Base-by-base conservation (phyloP, 1,284 basidiomycete genomes). In the Heliocybe sulcata region DNA sequence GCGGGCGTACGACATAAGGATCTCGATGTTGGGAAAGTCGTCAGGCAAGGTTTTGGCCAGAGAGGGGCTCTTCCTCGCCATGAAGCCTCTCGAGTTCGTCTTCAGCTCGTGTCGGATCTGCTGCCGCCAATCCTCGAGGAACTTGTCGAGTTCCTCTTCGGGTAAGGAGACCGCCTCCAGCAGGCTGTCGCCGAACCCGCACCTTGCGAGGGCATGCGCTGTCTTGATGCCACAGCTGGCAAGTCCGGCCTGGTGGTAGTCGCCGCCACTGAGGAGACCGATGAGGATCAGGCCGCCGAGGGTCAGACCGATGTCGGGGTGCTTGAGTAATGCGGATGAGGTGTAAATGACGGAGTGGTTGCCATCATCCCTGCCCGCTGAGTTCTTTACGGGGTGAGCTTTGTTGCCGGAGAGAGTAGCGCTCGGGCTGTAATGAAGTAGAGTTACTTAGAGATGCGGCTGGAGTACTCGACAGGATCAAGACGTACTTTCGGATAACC, bases 191-290 rank as follows among this genome's bases (percentile, higher is more conserved):
- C 87, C 87, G 55, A 90, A 84, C 1, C 88, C 87, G 57, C 82
- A 83, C 56, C 77, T 77, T 0, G 87, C 86, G 2, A 91, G 77
- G n/a, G 77, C 86, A 45, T 81, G 77, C 0, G 88, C 81, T 45
- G 79, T 86, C 26, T 73, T 73, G 29, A 77, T 70, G 2, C 88
- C 88, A 63, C 84, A 89, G 1, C 82, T 75, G 12, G 72, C 64
- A 14, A 90, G 68, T 8, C 88, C 89, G 8, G 74, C 84, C 31
- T 81, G 80, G 54, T 89, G 81, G 64, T 98, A 99, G 69, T 99
- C 96, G 0, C 94, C 96, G 0, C 95, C 95, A 10, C 85, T 82
- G 61, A 96, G 76, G 2, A 98, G 74, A 0, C 87, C 95, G 47
- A 96, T 85, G 22, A 98, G 80, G 45, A 98, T 87, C 64, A 95